Percentiles rank a stretch among this genome's conserved stretches.
Evolutionary conservation across 2,329 filamentous ascomycete species (phyloP).

Genomic region (Scedosporium boydii): DNA sequence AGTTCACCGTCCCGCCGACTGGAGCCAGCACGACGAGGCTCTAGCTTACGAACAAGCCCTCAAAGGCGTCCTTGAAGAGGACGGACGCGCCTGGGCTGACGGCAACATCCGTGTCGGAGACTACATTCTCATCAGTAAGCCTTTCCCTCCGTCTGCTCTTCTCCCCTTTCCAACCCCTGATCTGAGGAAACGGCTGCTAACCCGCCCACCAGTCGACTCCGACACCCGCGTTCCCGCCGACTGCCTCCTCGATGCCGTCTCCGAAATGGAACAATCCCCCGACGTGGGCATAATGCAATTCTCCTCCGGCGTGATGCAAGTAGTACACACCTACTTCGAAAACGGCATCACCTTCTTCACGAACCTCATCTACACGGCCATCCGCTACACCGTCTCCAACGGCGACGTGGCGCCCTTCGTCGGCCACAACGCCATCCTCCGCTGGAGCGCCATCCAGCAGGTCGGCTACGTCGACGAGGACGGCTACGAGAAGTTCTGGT

Average conservation of each 20-base stretch:
- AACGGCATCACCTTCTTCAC: constrained; percentile 64
- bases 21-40: constrained; percentile 61
- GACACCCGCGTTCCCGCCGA: constrained; percentile 71
- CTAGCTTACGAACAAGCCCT: constrained; percentile 56
- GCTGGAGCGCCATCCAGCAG: constrained; percentile 67
- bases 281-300: constrained; percentile 74
- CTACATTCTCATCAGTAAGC: constrained; percentile 60
- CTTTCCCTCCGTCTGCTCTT: constrained; percentile 46
- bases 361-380: constrained; percentile 67
- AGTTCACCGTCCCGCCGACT: constrained; percentile 47
- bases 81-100: constrained; percentile 68
- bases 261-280: constrained; percentile 71
- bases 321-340: constrained; percentile 64
- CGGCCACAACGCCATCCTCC: constrained; percentile 67
- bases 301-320: constrained; percentile 70
- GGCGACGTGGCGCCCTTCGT: constrained; percentile 72
- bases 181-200: constrained; percentile 44
- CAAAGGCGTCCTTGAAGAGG: constrained; percentile 55
- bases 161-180: constrained; percentile 29
- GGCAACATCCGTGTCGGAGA: constrained; percentile 81
- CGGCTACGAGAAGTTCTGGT: constrained; percentile 73
- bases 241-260: constrained; percentile 69
- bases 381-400: constrained; percentile 67
- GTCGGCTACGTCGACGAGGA: constrained; percentile 62
- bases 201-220: constrained; percentile 44